Evolutionary conservation across 345 rosid species (phyloP).

Genomic region (Anastatica hierochuntica): DNA sequence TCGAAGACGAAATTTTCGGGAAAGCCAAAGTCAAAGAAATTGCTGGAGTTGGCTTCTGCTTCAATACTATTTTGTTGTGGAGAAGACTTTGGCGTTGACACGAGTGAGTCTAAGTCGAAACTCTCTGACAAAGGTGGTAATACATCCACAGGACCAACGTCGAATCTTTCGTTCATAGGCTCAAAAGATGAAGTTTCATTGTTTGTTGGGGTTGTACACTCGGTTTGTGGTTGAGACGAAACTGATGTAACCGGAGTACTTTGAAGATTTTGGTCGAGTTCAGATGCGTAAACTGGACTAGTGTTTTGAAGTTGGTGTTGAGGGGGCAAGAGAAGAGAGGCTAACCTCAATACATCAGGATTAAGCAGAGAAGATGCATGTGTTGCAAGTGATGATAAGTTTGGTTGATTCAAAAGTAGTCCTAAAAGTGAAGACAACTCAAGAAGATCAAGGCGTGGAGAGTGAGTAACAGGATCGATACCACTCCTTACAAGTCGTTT

Average conservation of each 20-base stretch:
- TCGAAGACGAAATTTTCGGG: constrained; percentile 55
- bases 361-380: constrained; percentile 15
- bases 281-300: background rate
- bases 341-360: constrained; percentile 20
- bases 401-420: constrained; percentile 41
- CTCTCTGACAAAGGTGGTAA: constrained; percentile 22
- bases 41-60: constrained; percentile 58
- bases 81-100: constrained; percentile 53
- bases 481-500: constrained; percentile 79
- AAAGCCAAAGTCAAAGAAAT: constrained; percentile 63
- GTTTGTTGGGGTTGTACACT: constrained; percentile 9
- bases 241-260: constrained; percentile 12
- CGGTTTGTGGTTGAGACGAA: constrained; percentile 22
- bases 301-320: constrained; percentile 13
- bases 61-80: constrained; percentile 42
- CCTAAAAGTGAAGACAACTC: constrained; percentile 60
- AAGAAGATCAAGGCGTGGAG: constrained; percentile 68
- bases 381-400: constrained; percentile 26
- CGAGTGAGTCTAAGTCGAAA: constrained; percentile 41
- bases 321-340: constrained; percentile 14
- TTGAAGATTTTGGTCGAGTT: constrained; percentile 10
- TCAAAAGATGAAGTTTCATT: background rate
- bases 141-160: background rate
- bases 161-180: background rate
- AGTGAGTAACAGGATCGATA: constrained; percentile 89